These are phyloP conservation scores for Tylopilus felleus DNA, from an alignment of 768 basidiomycete genomes.

Conservation along the genomic window DNA sequence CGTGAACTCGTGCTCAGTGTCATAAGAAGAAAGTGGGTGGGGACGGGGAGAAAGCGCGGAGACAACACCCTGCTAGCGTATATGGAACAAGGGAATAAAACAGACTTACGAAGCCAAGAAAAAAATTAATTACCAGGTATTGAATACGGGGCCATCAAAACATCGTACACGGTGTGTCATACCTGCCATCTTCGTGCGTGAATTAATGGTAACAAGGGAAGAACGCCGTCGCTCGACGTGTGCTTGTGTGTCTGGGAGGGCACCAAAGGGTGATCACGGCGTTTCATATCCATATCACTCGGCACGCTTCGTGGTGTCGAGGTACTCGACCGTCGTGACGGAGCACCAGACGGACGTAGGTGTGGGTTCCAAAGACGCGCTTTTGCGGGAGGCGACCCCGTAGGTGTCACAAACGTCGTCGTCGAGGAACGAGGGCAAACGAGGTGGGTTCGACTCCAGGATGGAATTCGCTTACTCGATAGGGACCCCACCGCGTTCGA, in stretches of 20 bases:
- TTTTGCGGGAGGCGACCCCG: background rate
- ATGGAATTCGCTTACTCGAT: conserved; percentile 19
- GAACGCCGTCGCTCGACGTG: background rate
- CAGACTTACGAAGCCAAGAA: too few species aligned
- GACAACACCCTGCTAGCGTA: too few species aligned
- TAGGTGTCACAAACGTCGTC: background rate
- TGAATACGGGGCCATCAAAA: background rate
- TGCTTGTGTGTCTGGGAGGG: conserved; percentile 6
- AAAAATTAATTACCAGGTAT: too few species aligned
- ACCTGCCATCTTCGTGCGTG: conserved; percentile 4
- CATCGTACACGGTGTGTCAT: background rate
- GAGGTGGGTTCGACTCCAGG: conserved; percentile 8
- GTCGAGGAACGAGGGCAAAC: background rate
- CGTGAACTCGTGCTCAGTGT: too few species aligned
- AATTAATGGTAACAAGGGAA: background rate
- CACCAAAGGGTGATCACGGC: conserved; percentile 2
- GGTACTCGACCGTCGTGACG: conserved; percentile 1
- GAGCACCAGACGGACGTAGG: background rate
- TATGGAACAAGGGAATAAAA: too few species aligned
- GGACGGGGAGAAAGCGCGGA: too few species aligned
- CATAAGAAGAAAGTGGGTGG: too few species aligned
- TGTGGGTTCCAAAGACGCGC: background rate
- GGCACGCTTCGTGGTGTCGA: background rate
- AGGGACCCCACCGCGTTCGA: conserved; percentile 4
- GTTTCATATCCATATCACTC: background rate